A percentile compares a stretch with the other conserved stretches of the same genome.
phyloP scores from a whole-genome alignment of 345 rosid species.

The Eucalyptus polyanthemos region DNA sequence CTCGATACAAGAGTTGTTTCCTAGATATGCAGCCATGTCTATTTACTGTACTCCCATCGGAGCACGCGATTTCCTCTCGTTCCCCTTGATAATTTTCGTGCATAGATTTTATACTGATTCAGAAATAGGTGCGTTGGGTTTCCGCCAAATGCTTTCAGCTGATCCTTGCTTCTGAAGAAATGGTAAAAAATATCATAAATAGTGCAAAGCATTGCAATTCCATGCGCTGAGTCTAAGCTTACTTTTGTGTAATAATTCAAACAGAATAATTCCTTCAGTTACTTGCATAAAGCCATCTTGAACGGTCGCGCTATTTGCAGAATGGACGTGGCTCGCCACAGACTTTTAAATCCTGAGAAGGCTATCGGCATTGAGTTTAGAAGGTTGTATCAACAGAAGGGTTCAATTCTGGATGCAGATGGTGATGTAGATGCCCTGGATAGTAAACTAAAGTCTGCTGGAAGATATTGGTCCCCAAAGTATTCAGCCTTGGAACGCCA shows the following conservation, averaged over 20 bases:
- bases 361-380: conserved; percentile 8
- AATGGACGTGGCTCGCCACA: conserved; percentile 83
- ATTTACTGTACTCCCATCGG: neutral
- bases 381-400: conserved; percentile 23
- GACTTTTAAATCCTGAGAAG: conserved; percentile 25
- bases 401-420: conserved; percentile 40
- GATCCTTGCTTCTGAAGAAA: neutral
- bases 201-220: neutral
- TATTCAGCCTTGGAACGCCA: conserved; percentile 58
- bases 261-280: neutral
- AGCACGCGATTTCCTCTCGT: neutral
- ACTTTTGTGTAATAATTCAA: neutral
- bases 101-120: neutral
- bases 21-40: neutral
- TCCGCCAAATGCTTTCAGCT: neutral
- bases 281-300: neutral
- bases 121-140: neutral
- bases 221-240: neutral
- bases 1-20: neutral
- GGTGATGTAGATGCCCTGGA: conserved; percentile 63
- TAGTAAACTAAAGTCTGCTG: conserved; percentile 44
- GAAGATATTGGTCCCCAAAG: conserved; percentile 83
- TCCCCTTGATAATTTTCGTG: neutral
- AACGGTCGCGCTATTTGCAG: conserved; percentile 22
- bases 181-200: neutral